Evolutionary conservation across 805 yeast genomes (phyloP), one percentile per base, ranked within the genome.

Genomic region (Candida alai): DNA sequence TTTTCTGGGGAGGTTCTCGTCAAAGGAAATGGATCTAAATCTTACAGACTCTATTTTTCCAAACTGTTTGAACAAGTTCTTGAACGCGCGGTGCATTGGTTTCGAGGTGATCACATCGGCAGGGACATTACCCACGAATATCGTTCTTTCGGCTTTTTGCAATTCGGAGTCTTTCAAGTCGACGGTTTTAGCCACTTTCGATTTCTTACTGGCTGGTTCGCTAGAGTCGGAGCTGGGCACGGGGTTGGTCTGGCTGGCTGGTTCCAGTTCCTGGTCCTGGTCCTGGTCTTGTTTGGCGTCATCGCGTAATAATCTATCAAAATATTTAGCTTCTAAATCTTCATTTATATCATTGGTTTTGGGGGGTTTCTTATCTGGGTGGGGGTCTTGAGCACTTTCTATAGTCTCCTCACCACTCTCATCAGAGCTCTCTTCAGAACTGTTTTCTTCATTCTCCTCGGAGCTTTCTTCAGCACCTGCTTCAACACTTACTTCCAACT

Each of bases 11-110:
- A 88, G 68, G 21, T 84, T 79, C 52, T 88, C 94, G 36, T 82
- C 78, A 44, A 89, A 86, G 2, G 96, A 85, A 45, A 93, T 82
- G 2, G 97, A 88, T 61, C 99, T 75, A 68, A 88, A 93, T 57
- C 99, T 73, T 32, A 88, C 70, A 9, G 96, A 84, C 30, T 77
- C 80, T 32, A 90, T 66, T 15, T 62, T 57, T 9, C 84, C 84
- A 35, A 51, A 55, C 24, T 63, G 52, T 20, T 58, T 51, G 46
- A 90, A 84, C n/a, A 73, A 59, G 42, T 65, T 67, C 56, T 84
- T 84, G 60, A 90, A 81, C 34, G 65, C 56, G 50, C 79, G 84
- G 51, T 75, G 76, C 9, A 65, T 58, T 24, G 65, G 57, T 54
- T 85, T 86, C 30, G 76, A 72, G 2, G 82, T 71, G 43, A 88